These are phyloP conservation scores for Fusarium cyanostomum DNA, from an alignment of 2,329 filamentous ascomycete species.

Conservation along the genomic window DNA sequence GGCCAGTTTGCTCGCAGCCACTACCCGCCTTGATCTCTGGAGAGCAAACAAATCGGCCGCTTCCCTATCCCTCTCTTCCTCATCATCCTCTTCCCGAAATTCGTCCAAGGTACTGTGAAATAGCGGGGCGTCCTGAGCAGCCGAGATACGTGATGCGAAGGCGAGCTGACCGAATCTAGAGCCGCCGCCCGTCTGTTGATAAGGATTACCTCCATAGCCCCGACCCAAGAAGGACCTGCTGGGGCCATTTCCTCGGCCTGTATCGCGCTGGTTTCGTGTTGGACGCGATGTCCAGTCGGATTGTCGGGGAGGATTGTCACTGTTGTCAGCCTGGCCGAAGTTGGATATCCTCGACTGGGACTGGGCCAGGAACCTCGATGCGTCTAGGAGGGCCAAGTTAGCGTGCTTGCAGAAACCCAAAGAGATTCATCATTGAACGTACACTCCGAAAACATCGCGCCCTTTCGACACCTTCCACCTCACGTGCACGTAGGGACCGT, in stretches of 20 bases:
- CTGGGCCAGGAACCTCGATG: constrained; percentile 94
- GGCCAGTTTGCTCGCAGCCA: constrained; percentile 82
- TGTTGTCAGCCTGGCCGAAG: constrained; percentile 69
- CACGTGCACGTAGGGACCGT: constrained; percentile 24
- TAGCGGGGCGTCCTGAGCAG: constrained; percentile 83
- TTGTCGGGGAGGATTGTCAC: constrained; percentile 42
- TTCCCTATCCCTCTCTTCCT: constrained; percentile 88
- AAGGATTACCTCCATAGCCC: constrained; percentile 74
- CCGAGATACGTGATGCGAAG: constrained; percentile 80
- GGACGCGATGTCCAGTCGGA: constrained; percentile 50
- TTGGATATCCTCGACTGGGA: constrained; percentile 89
- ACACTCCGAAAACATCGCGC: constrained; percentile 79
- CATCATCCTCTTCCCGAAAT: constrained; percentile 92
- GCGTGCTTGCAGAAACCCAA: not conserved
- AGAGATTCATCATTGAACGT: constrained; percentile 52
- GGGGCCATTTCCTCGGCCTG: constrained; percentile 41
- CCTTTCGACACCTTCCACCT: constrained; percentile 48
- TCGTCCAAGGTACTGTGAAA: constrained; percentile 93
- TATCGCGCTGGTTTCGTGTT: constrained; percentile 46
- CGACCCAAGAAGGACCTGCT: constrained; percentile 58
- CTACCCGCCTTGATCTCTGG: constrained; percentile 87
- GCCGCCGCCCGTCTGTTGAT: constrained; percentile 76
- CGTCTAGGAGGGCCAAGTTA: constrained; percentile 68
- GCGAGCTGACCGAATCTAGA: constrained; percentile 77
- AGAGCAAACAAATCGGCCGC: constrained; percentile 94